Evolutionary conservation across 306 rosid species (phyloP).

Genomic region (Mimosa pudica): DNA sequence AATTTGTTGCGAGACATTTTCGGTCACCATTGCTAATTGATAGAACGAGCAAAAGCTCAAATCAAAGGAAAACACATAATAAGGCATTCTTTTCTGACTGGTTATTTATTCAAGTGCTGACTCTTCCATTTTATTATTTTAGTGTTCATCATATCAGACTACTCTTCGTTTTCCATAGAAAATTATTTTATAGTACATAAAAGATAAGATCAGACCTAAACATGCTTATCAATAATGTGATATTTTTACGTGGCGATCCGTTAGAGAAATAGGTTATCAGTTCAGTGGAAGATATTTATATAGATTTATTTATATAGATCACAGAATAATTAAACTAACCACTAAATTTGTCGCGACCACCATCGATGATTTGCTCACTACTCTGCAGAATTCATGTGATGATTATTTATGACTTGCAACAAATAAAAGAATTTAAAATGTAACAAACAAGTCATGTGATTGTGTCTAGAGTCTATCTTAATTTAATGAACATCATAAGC

Average conservation of each 20-base stretch:
- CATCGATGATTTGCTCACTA: neutral
- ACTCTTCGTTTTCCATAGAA: neutral
- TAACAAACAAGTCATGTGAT: neutral
- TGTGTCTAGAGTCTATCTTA: too few species aligned
- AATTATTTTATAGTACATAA: neutral
- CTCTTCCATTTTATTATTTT: neutral
- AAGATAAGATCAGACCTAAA: neutral
- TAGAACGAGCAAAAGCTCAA: neutral
- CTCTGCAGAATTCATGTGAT: neutral
- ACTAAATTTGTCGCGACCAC: neutral
- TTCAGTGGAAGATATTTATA: neutral
- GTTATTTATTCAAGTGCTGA: neutral
- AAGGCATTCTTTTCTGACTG: neutral
- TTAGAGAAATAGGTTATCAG: constrained; percentile 7
- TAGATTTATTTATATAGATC: neutral
- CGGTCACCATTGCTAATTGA: neutral
- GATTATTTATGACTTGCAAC: neutral
- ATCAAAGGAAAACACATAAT: neutral
- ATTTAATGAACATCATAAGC: too few species aligned
- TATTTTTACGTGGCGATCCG: constrained; percentile 42
- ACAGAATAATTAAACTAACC: neutral
- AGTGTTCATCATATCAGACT: neutral
- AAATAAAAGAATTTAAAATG: neutral
- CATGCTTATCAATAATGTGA: neutral
- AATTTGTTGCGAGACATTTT: neutral